Base-by-base conservation (phyloP, 495 filamentous ascomycete species). In the Aspergillus ellipticus region DNA sequence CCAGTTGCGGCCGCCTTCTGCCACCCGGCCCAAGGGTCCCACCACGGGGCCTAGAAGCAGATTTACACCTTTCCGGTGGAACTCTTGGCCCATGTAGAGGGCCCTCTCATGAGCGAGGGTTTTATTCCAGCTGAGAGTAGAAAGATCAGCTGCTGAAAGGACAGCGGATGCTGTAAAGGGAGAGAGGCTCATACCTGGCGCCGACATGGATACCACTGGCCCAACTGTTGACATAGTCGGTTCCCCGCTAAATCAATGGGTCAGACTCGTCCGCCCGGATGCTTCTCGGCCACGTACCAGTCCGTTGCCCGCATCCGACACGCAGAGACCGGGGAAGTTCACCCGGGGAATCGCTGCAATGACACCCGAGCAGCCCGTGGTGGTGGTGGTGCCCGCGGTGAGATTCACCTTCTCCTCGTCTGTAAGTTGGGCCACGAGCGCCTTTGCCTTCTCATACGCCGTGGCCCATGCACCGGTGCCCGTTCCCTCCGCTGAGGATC, bases 1-100 rank as follows among this genome's bases (percentile, higher is more conserved):
- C 90, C 90, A 96, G 62, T 91, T 94, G 11, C 92, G 74, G 2
- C 92, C 92, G 29, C 90, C 90, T 31, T 81, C 82, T 0, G 88
- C 89, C 62, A 89, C 78, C n/a, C 88, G 75, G 13, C 92, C 92
- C 7, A 89, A 59, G 7, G 87, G 87, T 19, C 89, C 88, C 62
- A 89, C 78, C 0, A 89, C 84, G 6, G 84, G 85, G 0, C 83
- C 83, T 0, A 88, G 74, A 1, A 74, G 58, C 0, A 87, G 67
- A 57, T 87, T 69, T 45, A 72, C 74, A 15, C 85, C 85, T 55
- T 81, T 79, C 22, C 53, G 73, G 21, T 73, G 76, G 66, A 82
- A 87, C 62, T 86, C 83, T 1, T 65, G 69, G 13, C 78, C 83
- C 76, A 87, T 83, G 3, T 76, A 70, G 1, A 64, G 39, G 0